A percentile compares a stretch with the other conserved stretches of the same genome.
Conservation (phyloP, 352 stramenopile species). For the Hyaloperonospora arabidopsidis region DNA sequence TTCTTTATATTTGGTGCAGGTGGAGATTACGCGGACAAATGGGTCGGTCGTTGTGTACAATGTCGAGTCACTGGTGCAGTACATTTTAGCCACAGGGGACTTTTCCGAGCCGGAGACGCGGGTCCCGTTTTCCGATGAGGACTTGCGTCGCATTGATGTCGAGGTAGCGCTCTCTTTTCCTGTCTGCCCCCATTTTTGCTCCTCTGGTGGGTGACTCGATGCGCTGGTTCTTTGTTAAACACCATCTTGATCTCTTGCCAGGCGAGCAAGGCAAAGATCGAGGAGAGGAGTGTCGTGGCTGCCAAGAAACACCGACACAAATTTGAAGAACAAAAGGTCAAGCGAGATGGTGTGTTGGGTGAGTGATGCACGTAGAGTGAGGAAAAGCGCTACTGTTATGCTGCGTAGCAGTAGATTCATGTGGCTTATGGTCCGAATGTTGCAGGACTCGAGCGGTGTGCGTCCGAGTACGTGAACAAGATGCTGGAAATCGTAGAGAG, state of each 20-base stretch:
- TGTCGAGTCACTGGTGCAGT: constrained; percentile 80
- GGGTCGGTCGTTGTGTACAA: constrained; percentile 82
- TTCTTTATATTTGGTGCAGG: constrained; percentile 31
- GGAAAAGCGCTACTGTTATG: too few relatives aligned
- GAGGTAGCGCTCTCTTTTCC: constrained; percentile 33
- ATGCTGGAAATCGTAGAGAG: constrained; percentile 82
- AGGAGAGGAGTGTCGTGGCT: constrained; percentile 57
- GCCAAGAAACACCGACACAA: constrained; percentile 70
- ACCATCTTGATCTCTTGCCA: constrained; percentile 33
- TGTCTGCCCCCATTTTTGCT: constrained; percentile 9
- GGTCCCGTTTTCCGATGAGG: constrained; percentile 79
- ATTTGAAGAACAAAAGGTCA: constrained; percentile 77
- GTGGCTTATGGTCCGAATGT: not conserved
- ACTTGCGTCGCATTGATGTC: constrained; percentile 64
- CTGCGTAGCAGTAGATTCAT: not conserved
- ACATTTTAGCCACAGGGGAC: constrained; percentile 83
- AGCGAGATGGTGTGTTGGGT: constrained; percentile 77
- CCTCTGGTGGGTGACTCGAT: constrained; percentile 28
- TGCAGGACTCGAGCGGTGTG: constrained; percentile 70
- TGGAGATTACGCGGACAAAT: constrained; percentile 78
- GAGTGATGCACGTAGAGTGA: constrained; percentile 1
- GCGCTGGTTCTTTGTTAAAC: constrained; percentile 10
- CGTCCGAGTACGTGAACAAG: constrained; percentile 78
- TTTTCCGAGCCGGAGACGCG: constrained; percentile 85
- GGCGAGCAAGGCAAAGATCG: constrained; percentile 54